Percentiles rank a stretch among this genome's conserved stretches.
Evolutionary conservation across 2,329 filamentous ascomycete genomes (phyloP).

Genomic region (Hortaea werneckii): DNA sequence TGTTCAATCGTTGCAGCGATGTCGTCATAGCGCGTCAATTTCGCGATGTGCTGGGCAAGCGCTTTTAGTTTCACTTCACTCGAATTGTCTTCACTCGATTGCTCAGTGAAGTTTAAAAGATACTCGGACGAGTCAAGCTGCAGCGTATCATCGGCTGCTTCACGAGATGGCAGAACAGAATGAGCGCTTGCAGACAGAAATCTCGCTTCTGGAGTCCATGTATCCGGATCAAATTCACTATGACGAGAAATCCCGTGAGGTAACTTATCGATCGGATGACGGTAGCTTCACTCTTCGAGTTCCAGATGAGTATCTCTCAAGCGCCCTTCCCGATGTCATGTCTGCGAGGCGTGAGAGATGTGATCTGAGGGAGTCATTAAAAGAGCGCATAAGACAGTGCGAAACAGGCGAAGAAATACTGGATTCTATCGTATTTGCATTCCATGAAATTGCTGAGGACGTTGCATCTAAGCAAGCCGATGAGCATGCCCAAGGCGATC

Average conservation of each 20-base stretch:
- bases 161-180: background rate
- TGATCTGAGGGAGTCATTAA: slow-evolving; percentile 28
- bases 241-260: slow-evolving; percentile 25
- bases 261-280: slow-evolving; percentile 25
- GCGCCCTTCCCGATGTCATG: slow-evolving; percentile 29
- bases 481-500: background rate
- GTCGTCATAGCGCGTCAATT: no score
- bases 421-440: slow-evolving; percentile 32
- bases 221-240: slow-evolving; percentile 33
- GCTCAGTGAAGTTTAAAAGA: no score
- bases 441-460: slow-evolving; percentile 24
- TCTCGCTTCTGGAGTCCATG: slow-evolving; percentile 35
- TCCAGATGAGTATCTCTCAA: slow-evolving; percentile 29
- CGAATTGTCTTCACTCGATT: no score
- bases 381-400: slow-evolving; percentile 18
- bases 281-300: slow-evolving; percentile 28
- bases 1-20: no score
- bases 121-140: no score
- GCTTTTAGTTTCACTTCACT: no score
- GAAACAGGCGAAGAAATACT: slow-evolving; percentile 31
- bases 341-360: slow-evolving; percentile 26
- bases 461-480: background rate
- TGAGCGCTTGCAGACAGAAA: slow-evolving; percentile 24
- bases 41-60: no score
- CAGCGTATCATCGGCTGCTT: no score